Conservation (phyloP, 2,329 filamentous ascomycete genomes). For the Epicoccum sorghinum region DNA sequence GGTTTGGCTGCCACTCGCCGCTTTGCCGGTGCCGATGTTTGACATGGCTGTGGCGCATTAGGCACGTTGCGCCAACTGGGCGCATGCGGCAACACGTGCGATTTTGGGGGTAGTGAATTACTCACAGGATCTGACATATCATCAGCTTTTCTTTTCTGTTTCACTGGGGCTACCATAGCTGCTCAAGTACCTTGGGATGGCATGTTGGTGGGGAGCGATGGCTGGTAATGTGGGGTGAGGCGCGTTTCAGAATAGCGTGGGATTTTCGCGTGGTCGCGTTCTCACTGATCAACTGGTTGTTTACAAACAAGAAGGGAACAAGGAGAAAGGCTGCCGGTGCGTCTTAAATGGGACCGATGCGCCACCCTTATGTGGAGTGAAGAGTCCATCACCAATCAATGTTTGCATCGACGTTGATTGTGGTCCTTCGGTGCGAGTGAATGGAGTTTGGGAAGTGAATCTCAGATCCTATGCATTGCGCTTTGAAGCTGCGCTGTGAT, state of each 20-base stretch:
- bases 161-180: slow-evolving; percentile 6
- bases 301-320: slow-evolving; percentile 10
- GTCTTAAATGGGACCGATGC: too few species aligned
- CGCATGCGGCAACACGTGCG: background rate
- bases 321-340: too few species aligned
- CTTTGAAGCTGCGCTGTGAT: slow-evolving; percentile 2
- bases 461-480: background rate
- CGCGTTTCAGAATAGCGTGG: slow-evolving; percentile 18
- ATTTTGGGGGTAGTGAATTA: background rate
- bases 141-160: slow-evolving; percentile 12
- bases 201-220: slow-evolving; percentile 12
- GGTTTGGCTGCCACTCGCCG: slow-evolving; percentile 12
- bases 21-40: slow-evolving; percentile 7
- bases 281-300: slow-evolving; percentile 6
- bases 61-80: slow-evolving; percentile 5
- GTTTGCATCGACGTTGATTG: background rate
- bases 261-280: slow-evolving; percentile 13
- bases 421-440: background rate
- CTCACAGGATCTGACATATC: slow-evolving; percentile 10
- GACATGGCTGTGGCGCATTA: slow-evolving; percentile 15
- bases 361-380: too few species aligned
- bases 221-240: slow-evolving; percentile 17
- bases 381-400: background rate
- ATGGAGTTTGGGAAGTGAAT: background rate
- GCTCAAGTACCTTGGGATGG: slow-evolving; percentile 5